These are phyloP conservation scores for Suillus subluteus DNA, from an alignment of 768 basidiomycete genomes.

Conservation along the genomic window DNA sequence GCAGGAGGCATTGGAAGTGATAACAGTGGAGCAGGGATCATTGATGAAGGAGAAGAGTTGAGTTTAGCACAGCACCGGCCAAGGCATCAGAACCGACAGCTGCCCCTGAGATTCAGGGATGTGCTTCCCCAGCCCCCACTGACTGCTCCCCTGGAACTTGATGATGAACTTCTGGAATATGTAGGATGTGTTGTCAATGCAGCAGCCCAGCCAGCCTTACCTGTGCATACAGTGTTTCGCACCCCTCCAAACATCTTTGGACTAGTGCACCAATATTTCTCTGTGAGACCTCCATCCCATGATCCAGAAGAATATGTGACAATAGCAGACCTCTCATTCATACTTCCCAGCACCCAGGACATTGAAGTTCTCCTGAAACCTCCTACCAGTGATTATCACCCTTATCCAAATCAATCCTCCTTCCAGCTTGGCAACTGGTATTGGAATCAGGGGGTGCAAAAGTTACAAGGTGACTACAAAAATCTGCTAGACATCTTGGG, in stretches of 20 bases:
- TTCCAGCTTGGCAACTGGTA: too few species aligned
- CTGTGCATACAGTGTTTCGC: background rate
- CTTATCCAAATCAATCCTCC: too few species aligned
- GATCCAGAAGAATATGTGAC: background rate
- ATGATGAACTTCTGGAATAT: too few species aligned
- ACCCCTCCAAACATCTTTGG: background rate
- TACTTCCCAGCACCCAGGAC: background rate
- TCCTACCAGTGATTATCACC: too few species aligned
- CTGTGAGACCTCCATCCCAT: background rate
- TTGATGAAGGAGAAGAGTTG: background rate
- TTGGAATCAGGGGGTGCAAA: too few species aligned
- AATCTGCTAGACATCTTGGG: too few species aligned
- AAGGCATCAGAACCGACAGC: background rate
- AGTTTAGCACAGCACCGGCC: background rate
- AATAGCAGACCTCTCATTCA: background rate
- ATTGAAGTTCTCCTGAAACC: too few species aligned
- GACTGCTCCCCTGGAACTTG: background rate
- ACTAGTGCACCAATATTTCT: background rate
- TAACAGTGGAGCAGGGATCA: too few species aligned
- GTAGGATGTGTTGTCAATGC: too few species aligned
- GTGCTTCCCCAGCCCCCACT: conserved; percentile 9
- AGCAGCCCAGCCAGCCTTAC: background rate
- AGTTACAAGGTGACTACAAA: background rate
- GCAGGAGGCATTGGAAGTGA: too few species aligned
- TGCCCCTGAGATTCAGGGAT: conserved; percentile 9